Conservation (phyloP, 345 rosid species). For the Hypericum perforatum region DNA sequence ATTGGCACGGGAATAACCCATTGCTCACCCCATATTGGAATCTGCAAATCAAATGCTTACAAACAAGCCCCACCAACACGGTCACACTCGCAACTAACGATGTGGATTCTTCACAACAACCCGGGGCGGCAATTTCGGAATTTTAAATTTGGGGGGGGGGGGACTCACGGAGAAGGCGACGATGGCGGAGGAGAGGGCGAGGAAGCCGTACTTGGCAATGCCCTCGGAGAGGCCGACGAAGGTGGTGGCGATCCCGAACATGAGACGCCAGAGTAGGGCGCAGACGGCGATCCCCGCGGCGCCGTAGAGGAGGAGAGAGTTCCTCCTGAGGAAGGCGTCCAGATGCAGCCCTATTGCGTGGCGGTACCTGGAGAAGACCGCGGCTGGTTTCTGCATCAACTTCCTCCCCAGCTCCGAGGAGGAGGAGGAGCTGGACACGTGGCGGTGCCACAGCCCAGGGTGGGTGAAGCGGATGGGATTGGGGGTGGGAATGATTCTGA, state of each 20-base stretch:
- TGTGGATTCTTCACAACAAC: too few relatives aligned
- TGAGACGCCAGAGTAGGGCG: conserved; percentile 71
- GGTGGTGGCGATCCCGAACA: conserved; percentile 81
- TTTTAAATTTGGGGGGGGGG: background rate
- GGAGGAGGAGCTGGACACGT: too few relatives aligned
- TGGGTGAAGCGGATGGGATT: too few relatives aligned
- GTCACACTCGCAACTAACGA: too few relatives aligned
- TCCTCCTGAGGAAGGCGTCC: conserved; percentile 72
- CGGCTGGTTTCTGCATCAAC: conserved; percentile 46
- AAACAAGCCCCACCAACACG: too few relatives aligned
- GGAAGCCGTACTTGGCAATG: conserved; percentile 86
- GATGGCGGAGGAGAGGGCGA: conserved; percentile 80
- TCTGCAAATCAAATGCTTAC: too few relatives aligned
- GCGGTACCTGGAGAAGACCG: conserved; percentile 45
- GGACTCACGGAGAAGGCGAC: conserved; percentile 79
- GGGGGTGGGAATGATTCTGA: too few relatives aligned
- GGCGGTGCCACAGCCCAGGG: too few relatives aligned
- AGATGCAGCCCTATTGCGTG: conserved; percentile 66
- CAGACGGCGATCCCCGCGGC: conserved; percentile 57
- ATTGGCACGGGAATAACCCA: too few relatives aligned
- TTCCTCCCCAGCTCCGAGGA: conserved; percentile 27
- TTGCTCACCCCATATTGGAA: too few relatives aligned
- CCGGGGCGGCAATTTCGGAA: too few relatives aligned
- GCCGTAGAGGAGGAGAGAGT: conserved; percentile 50
- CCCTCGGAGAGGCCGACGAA: conserved; percentile 83